Percentiles rank a stretch among this genome's conserved stretches.
phyloP scores from a whole-genome alignment of 2,329 filamentous ascomycete genomes.

The Aspergillus udagawae region DNA sequence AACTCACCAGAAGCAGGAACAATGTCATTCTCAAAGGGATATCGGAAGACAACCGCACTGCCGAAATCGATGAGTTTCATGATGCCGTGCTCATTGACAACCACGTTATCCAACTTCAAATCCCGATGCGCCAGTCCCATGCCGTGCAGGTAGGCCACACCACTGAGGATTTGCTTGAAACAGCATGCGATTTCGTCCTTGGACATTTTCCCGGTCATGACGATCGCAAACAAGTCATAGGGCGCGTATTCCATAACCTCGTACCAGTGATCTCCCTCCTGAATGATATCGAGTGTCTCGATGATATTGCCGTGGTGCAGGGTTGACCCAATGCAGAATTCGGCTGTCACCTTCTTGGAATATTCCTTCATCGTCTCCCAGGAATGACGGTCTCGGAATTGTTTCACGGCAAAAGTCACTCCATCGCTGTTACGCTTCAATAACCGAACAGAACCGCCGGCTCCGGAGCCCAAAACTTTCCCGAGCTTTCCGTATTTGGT shows the following conservation, averaged over 20 bases:
- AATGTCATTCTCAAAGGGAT: conserved; percentile 90
- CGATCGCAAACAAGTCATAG: conserved; percentile 92
- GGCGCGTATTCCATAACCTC: conserved; percentile 99
- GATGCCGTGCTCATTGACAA: conserved; percentile 91
- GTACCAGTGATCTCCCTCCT: conserved; percentile 92
- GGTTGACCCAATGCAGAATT: conserved; percentile 97
- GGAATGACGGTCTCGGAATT: conserved; percentile 85
- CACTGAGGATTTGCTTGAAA: conserved; percentile 91
- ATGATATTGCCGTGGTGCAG: conserved; percentile 98
- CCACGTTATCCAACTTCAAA: conserved; percentile 95
- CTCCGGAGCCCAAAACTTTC: conserved; percentile 87
- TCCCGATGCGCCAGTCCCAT: conserved; percentile 94
- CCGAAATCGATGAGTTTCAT: conserved; percentile 99
- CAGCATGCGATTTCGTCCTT: conserved; percentile 86
- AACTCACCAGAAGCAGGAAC: conserved; percentile 73
- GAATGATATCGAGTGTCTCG: conserved; percentile 92
- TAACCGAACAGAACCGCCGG: conserved; percentile 87
- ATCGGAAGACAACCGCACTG: conserved; percentile 93
- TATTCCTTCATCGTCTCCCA: conserved; percentile 96
- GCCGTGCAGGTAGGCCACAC: conserved; percentile 89
- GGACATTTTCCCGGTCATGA: conserved; percentile 98
- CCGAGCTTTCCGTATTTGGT: conserved; percentile 96
- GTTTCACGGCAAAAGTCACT: conserved; percentile 94
- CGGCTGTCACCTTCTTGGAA: conserved; percentile 94
- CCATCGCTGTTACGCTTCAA: conserved; percentile 92